Base-by-base conservation (phyloP, 306 rosid genomes). In the Rosa lucieae region DNA sequence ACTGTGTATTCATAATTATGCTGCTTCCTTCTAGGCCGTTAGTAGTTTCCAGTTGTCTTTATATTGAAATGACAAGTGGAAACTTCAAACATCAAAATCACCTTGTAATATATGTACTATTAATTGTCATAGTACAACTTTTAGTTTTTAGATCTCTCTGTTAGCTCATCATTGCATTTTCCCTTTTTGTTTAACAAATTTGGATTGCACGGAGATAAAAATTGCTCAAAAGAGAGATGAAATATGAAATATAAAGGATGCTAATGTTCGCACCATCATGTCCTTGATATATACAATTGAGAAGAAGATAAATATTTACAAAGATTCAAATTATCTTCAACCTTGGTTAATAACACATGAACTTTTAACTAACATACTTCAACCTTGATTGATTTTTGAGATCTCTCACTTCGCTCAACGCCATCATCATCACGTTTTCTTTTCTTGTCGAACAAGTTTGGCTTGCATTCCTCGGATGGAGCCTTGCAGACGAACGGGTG, bases 401-500 rank as follows among this genome's bases (percentile, higher is more conserved):
- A 62, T 12, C 68, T 62, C 42, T 62, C 68, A 12, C 39, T 59
- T 10, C 3, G 9, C 43, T 29, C 42, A 12, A 26, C 67, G 3
- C 2, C 42, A 62, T 23, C 10, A 11, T 26, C 18, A 11, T 61
- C 39, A 26, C 67, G 42, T 32, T 62, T 62, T 5, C 68, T 29
- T 62, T 62, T 62, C 10, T 62, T 12, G 42, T 14, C 14, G n/a
- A 12, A 6, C 40, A 63, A 63, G n/a, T 35, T 13, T 29, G 68
- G 20, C 21, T 14, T 5, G 59, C 59, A 53, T 5, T 58, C 65
- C 0, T 76, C 73, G 80, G 63, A 26, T 85, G 3, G 35, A 61
- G 15, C 78, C 75, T 71, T 79, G 29, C 89, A 44, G 0, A 94
- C 63, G 68, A 94, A 94, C 6, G 97, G 92, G 74, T 94, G 98